Base-by-base conservation (phyloP, 2,329 filamentous ascomycete species). In the Sphaerulina populicola region DNA sequence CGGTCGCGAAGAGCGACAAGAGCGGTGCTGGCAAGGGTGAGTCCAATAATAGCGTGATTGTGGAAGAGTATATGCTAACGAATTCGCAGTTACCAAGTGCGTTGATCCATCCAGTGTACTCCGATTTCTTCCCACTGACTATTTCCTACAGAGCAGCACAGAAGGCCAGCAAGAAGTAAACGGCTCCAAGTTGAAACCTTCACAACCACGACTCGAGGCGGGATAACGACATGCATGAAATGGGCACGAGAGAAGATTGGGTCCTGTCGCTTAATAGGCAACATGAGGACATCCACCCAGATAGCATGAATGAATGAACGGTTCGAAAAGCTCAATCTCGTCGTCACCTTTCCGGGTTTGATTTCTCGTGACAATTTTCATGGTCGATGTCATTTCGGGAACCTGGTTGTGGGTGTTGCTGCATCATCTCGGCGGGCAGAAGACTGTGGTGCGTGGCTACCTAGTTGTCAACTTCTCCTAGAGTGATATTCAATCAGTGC, bases 11-110 rank as follows among this genome's bases (percentile, higher is more conserved):
- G 18, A 18, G 18, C 18, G 18, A 18, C 18, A 18, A 11, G 6
- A 8, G 11, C n/a, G 49, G 66, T 60, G 69, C 71, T 40, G 72
- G 72, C 54, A 76, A 75, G 71, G 73, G 37, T 39, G 6, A n/a
- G 37, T 14, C 18, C 7, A 18, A 18, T 18, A 3, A 3, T 18
- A 18, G 2, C 18, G 18, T 18, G 18, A 2, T 18, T 18, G 18
- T 18, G 18, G 18, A 2, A 18, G 18, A 18, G 18, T 18, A 2
- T 18, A 18, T 18, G 18, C 18, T 18, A 18, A 18, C 18, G 18
- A 18, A 18, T 18, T 18, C 18, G 18, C 18, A 18, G 18, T 18
- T 18, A 18, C 18, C 18, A 18, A 18, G 18, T 18, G 18, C 18
- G 18, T 18, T 18, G 18, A 18, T 18, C 18, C 18, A 18, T 18